Evolutionary conservation across 23 red algal species (phyloP).

Genomic region (Gracilaria gracilis): DNA sequence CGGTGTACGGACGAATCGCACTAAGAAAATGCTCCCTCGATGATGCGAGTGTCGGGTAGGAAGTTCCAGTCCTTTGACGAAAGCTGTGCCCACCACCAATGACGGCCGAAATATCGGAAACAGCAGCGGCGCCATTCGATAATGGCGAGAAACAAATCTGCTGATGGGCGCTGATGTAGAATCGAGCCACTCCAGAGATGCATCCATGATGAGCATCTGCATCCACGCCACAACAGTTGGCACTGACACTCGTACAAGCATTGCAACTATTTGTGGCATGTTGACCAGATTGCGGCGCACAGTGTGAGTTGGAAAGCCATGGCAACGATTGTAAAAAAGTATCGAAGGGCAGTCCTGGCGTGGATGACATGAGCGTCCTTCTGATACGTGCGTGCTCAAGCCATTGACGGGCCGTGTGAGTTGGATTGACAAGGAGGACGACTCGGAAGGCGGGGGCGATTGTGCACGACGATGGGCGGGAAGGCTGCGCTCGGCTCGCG

Average conservation of each 20-base stretch:
- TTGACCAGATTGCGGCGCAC: neutral
- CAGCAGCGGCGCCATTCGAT: neutral
- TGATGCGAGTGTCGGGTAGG: neutral
- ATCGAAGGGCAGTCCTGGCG: neutral
- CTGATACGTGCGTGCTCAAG: neutral
- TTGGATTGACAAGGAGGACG: neutral
- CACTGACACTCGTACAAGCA: constrained; percentile 2
- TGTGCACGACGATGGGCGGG: no score
- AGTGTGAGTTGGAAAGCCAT: neutral
- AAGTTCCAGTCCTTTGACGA: neutral
- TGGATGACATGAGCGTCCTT: neutral
- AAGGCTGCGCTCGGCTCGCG: no score
- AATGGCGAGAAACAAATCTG: neutral
- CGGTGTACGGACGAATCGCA: neutral
- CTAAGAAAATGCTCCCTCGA: constrained; percentile 8
- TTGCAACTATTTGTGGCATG: constrained; percentile 12
- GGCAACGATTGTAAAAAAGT: neutral
- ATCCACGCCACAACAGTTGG: neutral
- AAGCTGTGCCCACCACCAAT: neutral
- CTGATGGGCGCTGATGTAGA: neutral
- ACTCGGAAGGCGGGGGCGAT: neutral
- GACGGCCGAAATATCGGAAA: constrained; percentile 8
- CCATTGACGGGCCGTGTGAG: neutral
- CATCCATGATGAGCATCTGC: neutral
- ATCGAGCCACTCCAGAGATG: neutral